These are phyloP conservation scores for Linum lewisii DNA, from an alignment of 345 rosid species.

Conservation along the genomic window DNA sequence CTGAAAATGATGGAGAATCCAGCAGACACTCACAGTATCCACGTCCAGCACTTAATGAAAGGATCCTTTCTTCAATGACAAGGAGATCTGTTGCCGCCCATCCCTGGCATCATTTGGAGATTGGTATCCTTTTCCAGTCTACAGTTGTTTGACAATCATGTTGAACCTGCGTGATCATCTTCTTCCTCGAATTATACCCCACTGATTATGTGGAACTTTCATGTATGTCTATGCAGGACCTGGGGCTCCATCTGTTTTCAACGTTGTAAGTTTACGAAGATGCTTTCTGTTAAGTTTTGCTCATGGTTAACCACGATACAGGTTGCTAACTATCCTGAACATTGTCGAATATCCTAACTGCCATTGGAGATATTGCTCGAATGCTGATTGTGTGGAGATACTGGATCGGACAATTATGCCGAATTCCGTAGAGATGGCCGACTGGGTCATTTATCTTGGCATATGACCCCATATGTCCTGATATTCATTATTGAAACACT, in stretches of 20 bases:
- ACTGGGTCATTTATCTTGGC: neutral
- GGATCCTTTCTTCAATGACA: conserved; percentile 72
- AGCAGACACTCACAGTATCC: conserved; percentile 12
- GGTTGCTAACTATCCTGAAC: neutral
- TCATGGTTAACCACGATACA: neutral
- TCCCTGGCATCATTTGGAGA: conserved; percentile 95
- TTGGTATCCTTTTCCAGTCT: conserved; percentile 33
- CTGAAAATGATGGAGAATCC: conserved; percentile 32
- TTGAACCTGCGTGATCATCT: neutral
- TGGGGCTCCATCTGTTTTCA: conserved; percentile 75
- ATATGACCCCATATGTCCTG: too few species aligned
- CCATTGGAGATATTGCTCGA: too few species aligned
- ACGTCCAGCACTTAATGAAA: conserved; percentile 47
- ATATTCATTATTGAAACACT: too few species aligned
- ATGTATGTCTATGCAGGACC: conserved; percentile 53
- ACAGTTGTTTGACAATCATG: neutral
- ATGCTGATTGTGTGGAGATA: too few species aligned
- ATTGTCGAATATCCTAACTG: too few species aligned
- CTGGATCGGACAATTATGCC: neutral
- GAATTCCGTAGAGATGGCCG: neutral
- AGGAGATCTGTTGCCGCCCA: conserved; percentile 77
- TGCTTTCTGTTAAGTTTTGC: neutral
- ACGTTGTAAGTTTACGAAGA: conserved; percentile 48
- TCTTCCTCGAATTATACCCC: neutral
- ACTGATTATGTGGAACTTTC: conserved; percentile 9